phyloP scores from a whole-genome alignment of 768 basidiomycete species.

The Calocybe indica region DNA sequence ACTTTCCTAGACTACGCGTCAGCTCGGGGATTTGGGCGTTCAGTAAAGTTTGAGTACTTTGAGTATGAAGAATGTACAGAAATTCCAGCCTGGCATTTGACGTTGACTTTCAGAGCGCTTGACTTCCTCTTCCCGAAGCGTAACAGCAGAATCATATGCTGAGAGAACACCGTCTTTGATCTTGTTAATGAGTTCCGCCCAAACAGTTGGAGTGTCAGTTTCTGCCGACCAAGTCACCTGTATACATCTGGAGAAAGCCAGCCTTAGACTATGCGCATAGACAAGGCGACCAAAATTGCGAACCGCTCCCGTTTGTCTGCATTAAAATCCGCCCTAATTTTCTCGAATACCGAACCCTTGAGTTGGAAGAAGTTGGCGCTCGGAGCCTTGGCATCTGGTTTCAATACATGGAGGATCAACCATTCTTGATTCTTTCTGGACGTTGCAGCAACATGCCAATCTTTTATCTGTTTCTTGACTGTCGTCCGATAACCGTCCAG shows the following conservation, averaged over 20 bases:
- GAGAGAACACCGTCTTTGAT: constrained; percentile 86
- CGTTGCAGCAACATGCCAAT: constrained; percentile 73
- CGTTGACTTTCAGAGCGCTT: constrained; percentile 84
- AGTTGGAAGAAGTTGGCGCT: constrained; percentile 75
- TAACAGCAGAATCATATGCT: constrained; percentile 77
- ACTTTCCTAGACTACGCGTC: constrained; percentile 64
- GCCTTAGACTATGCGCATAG: constrained; percentile 8
- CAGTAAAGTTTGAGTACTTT: constrained; percentile 50
- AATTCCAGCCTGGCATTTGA: constrained; percentile 97
- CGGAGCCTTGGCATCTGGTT: constrained; percentile 56
- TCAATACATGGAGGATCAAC: constrained; percentile 83
- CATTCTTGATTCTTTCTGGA: constrained; percentile 86
- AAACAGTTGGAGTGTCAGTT: constrained; percentile 68
- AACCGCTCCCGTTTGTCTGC: constrained; percentile 82
- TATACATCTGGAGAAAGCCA: constrained; percentile 50
- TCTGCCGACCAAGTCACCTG: constrained; percentile 75
- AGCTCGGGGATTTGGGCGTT: constrained; percentile 11
- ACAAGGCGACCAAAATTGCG: constrained; percentile 6
- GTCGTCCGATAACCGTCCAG: constrained; percentile 72
- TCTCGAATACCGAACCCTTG: constrained; percentile 82
- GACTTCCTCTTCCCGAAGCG: constrained; percentile 85
- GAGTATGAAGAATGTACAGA: constrained; percentile 92
- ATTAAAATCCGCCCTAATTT: constrained; percentile 90
- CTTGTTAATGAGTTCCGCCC: constrained; percentile 85
- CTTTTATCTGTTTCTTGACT: constrained; percentile 82